Percentiles rank a stretch among this genome's conserved stretches.
Evolutionary conservation across 371 early-diverging fungal species (phyloP).

Genomic region (Apophysomyces variabilis): DNA sequence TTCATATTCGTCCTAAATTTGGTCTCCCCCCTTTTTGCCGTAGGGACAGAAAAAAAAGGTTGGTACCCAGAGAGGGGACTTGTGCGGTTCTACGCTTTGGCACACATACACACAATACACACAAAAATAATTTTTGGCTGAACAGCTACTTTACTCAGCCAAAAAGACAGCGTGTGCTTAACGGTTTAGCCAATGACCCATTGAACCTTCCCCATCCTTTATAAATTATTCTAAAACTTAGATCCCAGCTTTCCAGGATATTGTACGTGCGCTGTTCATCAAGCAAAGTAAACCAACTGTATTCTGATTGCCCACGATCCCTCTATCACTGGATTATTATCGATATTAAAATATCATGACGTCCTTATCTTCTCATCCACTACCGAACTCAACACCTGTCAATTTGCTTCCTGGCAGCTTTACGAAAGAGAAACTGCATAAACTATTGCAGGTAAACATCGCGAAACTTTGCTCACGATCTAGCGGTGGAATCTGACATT

Average conservation of each 20-base stretch:
- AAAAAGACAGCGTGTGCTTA: no score
- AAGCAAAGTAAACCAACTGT: neutral
- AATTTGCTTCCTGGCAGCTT: conserved; percentile 28
- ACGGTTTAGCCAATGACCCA: no score
- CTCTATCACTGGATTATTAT: neutral
- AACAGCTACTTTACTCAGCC: neutral
- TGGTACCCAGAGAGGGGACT: conserved; percentile 4
- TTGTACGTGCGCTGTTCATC: neutral
- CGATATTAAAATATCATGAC: neutral
- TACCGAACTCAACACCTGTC: conserved; percentile 4
- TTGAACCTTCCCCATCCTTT: no score
- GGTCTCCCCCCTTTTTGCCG: neutral
- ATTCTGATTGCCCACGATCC: neutral
- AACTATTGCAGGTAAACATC: conserved; percentile 40
- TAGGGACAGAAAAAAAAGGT: neutral
- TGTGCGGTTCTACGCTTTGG: neutral
- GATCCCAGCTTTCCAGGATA: no score
- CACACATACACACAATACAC: neutral
- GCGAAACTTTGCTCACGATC: neutral
- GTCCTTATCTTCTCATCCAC: conserved; percentile 1
- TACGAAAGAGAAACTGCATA: conserved; percentile 42
- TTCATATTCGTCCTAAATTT: neutral
- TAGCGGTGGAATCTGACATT: neutral
- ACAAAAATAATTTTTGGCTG: neutral
- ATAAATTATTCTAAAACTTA: no score